Base-by-base conservation (phyloP, 345 rosid species). In the Crucihimalaya himalaica region DNA sequence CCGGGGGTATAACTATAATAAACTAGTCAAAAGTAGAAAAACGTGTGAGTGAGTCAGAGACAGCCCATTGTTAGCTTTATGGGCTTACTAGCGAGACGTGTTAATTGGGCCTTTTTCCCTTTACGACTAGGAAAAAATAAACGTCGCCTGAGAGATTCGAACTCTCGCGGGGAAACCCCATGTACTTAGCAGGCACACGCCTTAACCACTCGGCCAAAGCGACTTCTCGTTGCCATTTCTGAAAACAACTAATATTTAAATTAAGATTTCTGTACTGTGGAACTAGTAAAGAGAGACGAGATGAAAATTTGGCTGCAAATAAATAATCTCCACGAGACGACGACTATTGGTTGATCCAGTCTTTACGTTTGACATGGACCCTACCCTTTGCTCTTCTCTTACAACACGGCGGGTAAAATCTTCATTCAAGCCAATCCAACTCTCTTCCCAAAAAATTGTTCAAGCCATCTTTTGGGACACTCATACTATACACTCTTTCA, bases 131-230 rank as follows among this genome's bases (percentile, higher is more conserved):
- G 12, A 7, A 13, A 32, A 29, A 1, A 0, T 7, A 19, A 0
- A 0, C 89, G 85, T 77, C 87, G 86, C 86, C 87, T 85, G 86
- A 85, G 87, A 87, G 89, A 81, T 85, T 87, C 87, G 86, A 87
- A 82, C 85, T 79, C 92, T 84, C 87, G 92, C 89, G 86, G 86
- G 89, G 55, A 66, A 10, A 85, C 47, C 89, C 89, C 87, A 85
- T 78, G 86, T 79, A 78, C 91, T 81, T 81, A 81, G 86, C 86
- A 83, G 83, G 88, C 84, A 80, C 83, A 80, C 83, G 85, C 86
- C 86, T 82, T 85, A 85, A 85, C 88, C 84, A 78, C 85, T 82
- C 84, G 83, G 85, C 82, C 80, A 75, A 80, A 83, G 80, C 83
- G 76, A 70, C 84, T 37, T 13, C 0, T 1, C 15, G 31, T 0